These are phyloP conservation scores for Choanephora cucurbitarum DNA, from an alignment of 371 early-diverging fungal species.

Conservation along the genomic window DNA sequence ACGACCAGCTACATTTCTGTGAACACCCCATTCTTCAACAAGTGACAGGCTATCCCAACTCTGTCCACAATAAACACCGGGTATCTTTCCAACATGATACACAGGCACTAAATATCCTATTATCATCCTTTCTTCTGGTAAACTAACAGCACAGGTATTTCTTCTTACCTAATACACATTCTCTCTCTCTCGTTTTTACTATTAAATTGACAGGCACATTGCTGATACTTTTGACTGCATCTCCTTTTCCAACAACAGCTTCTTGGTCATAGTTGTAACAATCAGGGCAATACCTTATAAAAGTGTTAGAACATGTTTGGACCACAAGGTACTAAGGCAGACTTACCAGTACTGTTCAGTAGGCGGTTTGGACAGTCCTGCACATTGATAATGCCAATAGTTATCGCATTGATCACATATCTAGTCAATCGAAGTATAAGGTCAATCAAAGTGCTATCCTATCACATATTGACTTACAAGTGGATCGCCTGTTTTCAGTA, in stretches of 20 bases:
- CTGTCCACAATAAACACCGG: slow-evolving; percentile 63
- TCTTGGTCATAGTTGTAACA: slow-evolving; percentile 49
- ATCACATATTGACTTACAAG: slow-evolving; percentile 29
- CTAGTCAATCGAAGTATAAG: slow-evolving; percentile 3
- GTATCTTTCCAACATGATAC: slow-evolving; percentile 57
- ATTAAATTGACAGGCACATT: background rate
- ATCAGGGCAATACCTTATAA: slow-evolving; percentile 57
- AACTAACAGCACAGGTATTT: too few relatives aligned
- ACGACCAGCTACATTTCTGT: slow-evolving; percentile 52
- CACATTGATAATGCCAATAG: slow-evolving; percentile 58
- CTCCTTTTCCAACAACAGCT: slow-evolving; percentile 40
- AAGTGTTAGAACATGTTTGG: too few relatives aligned
- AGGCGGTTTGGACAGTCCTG: slow-evolving; percentile 41
- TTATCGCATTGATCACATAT: slow-evolving; percentile 64
- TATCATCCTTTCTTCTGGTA: too few relatives aligned
- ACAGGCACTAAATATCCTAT: slow-evolving; percentile 26
- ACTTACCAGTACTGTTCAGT: slow-evolving; percentile 51
- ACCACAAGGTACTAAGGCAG: too few relatives aligned
- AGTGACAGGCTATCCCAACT: slow-evolving; percentile 48
- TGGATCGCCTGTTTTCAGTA: slow-evolving; percentile 55
- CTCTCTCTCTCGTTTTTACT: slow-evolving; percentile 22
- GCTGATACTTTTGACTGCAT: slow-evolving; percentile 28
- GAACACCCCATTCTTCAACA: slow-evolving; percentile 56
- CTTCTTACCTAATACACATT: slow-evolving; percentile 47
- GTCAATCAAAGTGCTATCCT: too few relatives aligned